Percentiles rank a stretch among this genome's conserved stretches.
Conservation (phyloP, 805 yeast species). For the Myxozyma neotropica region DNA sequence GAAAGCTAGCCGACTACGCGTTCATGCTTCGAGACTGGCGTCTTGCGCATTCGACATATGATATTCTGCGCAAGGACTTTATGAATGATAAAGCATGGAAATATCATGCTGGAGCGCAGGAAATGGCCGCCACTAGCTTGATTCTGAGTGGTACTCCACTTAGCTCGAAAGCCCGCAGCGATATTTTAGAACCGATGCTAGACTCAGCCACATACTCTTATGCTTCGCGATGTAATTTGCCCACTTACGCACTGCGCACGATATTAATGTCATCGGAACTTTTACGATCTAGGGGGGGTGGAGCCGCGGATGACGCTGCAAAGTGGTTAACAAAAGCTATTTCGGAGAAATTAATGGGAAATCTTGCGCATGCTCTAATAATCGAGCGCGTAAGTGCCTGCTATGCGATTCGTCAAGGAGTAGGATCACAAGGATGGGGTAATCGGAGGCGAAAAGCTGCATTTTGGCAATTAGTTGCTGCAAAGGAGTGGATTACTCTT, state of each 20-base stretch:
- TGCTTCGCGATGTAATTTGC: conserved; percentile 67
- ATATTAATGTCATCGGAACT: conserved; percentile 70
- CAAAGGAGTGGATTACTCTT: conserved; percentile 63
- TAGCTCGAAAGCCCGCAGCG: conserved; percentile 52
- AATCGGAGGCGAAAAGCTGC: conserved; percentile 73
- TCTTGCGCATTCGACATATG: conserved; percentile 81
- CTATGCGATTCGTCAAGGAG: conserved; percentile 42
- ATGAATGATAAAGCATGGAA: conserved; percentile 77
- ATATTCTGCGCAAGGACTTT: conserved; percentile 75
- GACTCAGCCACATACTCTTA: conserved; percentile 78
- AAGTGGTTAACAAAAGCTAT: conserved; percentile 51
- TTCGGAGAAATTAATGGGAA: conserved; percentile 45
- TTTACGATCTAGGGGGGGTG: conserved; percentile 50
- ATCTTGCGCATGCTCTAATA: conserved; percentile 52
- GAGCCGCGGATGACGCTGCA: conserved; percentile 51
- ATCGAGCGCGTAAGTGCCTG: conserved; percentile 60
- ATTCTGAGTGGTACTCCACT: conserved; percentile 52
- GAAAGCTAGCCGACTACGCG: conserved; percentile 90
- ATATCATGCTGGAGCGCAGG: conserved; percentile 76
- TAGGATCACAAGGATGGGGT: conserved; percentile 32
- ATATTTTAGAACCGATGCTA: conserved; percentile 59
- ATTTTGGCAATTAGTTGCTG: conserved; percentile 74
- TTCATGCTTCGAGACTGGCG: conserved; percentile 88
- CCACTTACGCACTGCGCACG: conserved; percentile 70
- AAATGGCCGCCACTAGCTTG: conserved; percentile 77